These are phyloP conservation scores for Aspergillus ellipticus DNA, from an alignment of 495 filamentous ascomycete species.

Conservation along the genomic window DNA sequence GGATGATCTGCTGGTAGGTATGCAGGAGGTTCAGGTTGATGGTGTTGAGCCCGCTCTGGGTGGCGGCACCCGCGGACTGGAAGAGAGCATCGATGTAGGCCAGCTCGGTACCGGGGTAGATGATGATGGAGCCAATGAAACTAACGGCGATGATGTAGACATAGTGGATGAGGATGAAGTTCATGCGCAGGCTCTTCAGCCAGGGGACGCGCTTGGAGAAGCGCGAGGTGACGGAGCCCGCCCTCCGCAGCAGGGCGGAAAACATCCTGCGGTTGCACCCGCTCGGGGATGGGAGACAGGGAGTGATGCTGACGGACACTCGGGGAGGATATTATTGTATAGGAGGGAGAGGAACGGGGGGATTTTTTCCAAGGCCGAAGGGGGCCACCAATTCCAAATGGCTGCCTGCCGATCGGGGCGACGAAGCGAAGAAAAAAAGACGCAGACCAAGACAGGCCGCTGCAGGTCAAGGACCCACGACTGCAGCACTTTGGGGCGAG, in stretches of 20 bases:
- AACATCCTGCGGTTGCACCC: conserved; percentile 25
- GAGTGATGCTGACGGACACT: neutral
- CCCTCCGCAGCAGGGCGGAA: conserved; percentile 22
- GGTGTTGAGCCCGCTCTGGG: conserved; percentile 90
- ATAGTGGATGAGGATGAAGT: conserved; percentile 86
- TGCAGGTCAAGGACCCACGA: conserved; percentile 4
- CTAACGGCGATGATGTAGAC: conserved; percentile 69
- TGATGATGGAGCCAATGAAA: conserved; percentile 69
- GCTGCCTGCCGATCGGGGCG: conserved; percentile 1
- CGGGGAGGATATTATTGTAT: neutral
- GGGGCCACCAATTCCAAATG: neutral
- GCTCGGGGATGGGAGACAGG: neutral
- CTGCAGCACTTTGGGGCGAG: neutral
- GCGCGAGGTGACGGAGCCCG: conserved; percentile 15
- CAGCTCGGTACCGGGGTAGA: conserved; percentile 62
- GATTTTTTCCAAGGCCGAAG: neutral
- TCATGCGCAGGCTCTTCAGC: conserved; percentile 57
- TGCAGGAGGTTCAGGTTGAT: conserved; percentile 70
- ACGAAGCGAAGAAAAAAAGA: neutral
- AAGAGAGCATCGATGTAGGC: conserved; percentile 87
- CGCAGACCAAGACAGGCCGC: neutral
- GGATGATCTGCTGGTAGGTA: conserved; percentile 71
- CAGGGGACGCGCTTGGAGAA: conserved; percentile 30
- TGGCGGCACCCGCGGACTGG: conserved; percentile 73
- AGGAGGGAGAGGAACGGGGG: neutral